phyloP scores from a whole-genome alignment of 2,329 filamentous ascomycete genomes.

The Trichoderma asperellum region DNA sequence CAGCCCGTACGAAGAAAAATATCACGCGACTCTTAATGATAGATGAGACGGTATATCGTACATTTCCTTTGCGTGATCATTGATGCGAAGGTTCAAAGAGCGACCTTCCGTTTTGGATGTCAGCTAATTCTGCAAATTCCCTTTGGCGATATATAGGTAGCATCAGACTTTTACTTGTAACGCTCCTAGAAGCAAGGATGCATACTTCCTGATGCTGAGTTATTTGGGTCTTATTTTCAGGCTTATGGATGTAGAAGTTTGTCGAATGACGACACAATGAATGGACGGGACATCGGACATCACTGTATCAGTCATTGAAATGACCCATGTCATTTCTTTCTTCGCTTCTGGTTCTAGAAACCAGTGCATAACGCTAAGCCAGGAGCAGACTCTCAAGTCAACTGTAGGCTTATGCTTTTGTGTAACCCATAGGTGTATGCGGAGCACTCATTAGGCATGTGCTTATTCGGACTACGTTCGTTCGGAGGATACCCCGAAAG shows the following conservation, averaged over 20 bases:
- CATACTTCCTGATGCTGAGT: neutral
- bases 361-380: neutral
- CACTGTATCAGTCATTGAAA: neutral
- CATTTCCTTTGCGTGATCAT: neutral
- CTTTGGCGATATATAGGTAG: neutral
- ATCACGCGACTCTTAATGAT: neutral
- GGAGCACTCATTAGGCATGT: neutral
- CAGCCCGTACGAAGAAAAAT: neutral
- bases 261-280: neutral
- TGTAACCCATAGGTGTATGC: neutral
- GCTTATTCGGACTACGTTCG: neutral
- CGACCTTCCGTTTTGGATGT: neutral
- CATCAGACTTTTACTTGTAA: neutral
- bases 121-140: neutral
- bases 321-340: neutral
- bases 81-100: neutral
- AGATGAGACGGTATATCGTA: neutral
- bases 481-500: neutral
- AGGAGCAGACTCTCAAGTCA: neutral
- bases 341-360: neutral
- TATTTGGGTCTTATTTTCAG: neutral
- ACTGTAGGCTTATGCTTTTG: neutral
- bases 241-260: neutral
- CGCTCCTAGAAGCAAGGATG: neutral
- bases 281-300: too few species aligned